phyloP scores from a whole-genome alignment of 176 grass and related monocot species.

The Saccharum officinarum region DNA sequence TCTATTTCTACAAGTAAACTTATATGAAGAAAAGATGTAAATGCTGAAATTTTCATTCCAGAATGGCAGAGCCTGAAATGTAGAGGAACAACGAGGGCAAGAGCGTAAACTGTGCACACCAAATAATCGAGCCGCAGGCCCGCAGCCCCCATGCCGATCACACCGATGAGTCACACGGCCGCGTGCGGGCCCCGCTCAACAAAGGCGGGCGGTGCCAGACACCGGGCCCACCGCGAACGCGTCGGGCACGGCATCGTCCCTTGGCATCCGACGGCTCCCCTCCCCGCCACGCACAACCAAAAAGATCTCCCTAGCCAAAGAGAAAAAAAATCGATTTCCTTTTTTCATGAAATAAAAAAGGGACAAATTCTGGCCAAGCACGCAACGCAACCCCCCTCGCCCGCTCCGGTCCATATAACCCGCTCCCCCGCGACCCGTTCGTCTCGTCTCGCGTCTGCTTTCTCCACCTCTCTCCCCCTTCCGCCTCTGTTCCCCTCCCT shows the following conservation, averaged over 20 bases:
- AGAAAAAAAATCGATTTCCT: neutral
- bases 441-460: neutral
- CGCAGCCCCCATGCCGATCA: neutral
- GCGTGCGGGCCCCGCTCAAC: constrained; percentile 23
- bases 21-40: no score
- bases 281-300: neutral
- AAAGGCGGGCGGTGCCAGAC: constrained; percentile 22
- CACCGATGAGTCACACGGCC: constrained; percentile 2
- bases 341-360: neutral
- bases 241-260: constrained; percentile 5
- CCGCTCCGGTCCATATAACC: constrained; percentile 27
- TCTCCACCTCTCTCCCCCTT: neutral
- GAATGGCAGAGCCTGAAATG: constrained; percentile 5
- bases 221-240: neutral
- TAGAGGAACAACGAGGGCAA: fast-evolving
- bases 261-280: constrained; percentile 7
- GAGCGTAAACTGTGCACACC: fast-evolving
- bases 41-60: no score
- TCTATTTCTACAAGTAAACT: no score
- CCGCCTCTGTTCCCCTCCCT: neutral
- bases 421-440: neutral
- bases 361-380: constrained; percentile 7
- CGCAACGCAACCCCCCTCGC: neutral
- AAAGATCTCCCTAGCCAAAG: neutral
- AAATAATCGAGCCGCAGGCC: constrained; percentile 24